Percentiles rank a stretch among this genome's conserved stretches.
Evolutionary conservation across 2,329 filamentous ascomycete genomes (phyloP).

Genomic region (Calcarisporium arbuscula): DNA sequence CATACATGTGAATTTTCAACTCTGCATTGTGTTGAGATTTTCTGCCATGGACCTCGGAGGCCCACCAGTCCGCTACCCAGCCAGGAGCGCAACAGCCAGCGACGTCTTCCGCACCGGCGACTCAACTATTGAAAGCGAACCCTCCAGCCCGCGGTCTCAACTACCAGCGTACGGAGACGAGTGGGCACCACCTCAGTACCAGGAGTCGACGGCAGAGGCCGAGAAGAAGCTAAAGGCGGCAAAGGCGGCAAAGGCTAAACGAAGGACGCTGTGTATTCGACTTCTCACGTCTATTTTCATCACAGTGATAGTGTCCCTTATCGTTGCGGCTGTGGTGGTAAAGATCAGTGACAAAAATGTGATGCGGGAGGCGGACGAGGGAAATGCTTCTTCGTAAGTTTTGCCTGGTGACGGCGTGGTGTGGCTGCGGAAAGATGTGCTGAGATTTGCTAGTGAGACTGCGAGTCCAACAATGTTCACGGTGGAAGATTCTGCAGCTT

Average conservation of each 20-base stretch:
- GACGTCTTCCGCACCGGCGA: conserved; percentile 6
- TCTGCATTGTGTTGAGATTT: too few relatives aligned
- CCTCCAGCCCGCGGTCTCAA: conserved; percentile 9
- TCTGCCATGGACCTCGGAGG: conserved; percentile 11
- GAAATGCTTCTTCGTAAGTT: too few relatives aligned
- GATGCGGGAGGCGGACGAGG: too few relatives aligned
- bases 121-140: conserved; percentile 8
- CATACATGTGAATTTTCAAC: too few relatives aligned
- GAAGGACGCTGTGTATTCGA: conserved; percentile 13
- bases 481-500: too few relatives aligned
- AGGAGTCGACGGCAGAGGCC: conserved; percentile 4
- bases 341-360: conserved; percentile 14
- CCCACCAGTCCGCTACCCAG: conserved; percentile 8
- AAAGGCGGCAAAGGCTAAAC: conserved; percentile 7
- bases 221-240: conserved; percentile 1
- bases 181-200: conserved; percentile 11
- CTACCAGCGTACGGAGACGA: conserved; percentile 15
- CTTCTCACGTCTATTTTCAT: conserved; percentile 17
- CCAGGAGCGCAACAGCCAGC: conserved; percentile 5
- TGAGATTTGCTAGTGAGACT: too few relatives aligned
- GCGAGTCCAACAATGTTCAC: too few relatives aligned
- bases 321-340: conserved; percentile 17
- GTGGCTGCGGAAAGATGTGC: too few relatives aligned
- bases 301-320: conserved; percentile 15
- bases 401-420: too few relatives aligned